phyloP scores from a whole-genome alignment of 2,329 filamentous ascomycete species.

The Fusarium temperatum region DNA sequence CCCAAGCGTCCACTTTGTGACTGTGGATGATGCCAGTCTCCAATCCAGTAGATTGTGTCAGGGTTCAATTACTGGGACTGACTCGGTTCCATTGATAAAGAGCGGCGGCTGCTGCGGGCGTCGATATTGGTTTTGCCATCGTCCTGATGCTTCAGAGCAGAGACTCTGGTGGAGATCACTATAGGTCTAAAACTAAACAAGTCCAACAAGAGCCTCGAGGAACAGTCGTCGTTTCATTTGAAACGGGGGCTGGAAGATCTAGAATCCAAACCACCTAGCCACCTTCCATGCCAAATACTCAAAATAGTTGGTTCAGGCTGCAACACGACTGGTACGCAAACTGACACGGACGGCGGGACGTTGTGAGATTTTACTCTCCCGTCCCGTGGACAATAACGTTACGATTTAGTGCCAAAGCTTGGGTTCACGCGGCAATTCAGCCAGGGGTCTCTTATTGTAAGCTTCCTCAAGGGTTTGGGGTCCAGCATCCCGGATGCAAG shows the following conservation, averaged over 20 bases:
- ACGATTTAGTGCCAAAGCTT: slow-evolving; percentile 27
- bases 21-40: slow-evolving; percentile 7
- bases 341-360: slow-evolving; percentile 35
- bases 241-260: slow-evolving; percentile 10
- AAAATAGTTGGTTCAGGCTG: slow-evolving; percentile 16
- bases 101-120: slow-evolving; percentile 26
- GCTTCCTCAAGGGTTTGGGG: slow-evolving; percentile 5
- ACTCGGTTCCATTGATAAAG: slow-evolving; percentile 14
- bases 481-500: neutral
- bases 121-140: slow-evolving; percentile 8
- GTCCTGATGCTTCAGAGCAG: neutral
- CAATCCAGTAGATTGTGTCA: slow-evolving; percentile 5
- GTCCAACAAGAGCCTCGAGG: neutral
- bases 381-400: slow-evolving; percentile 24
- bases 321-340: slow-evolving; percentile 31
- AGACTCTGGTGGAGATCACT: neutral
- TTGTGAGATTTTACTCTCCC: slow-evolving; percentile 34
- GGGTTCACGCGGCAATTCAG: slow-evolving; percentile 18
- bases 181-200: slow-evolving; percentile 1
- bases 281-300: slow-evolving; percentile 7
- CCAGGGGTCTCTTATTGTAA: slow-evolving; percentile 12
- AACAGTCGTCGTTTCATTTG: slow-evolving; percentile 9
- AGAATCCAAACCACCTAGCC: slow-evolving; percentile 1
- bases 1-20: slow-evolving; percentile 27
- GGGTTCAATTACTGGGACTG: slow-evolving; percentile 1